These are phyloP conservation scores for Odonthalia washingtoniensis DNA, from an alignment of 31 red algal species.

Conservation along the genomic window DNA sequence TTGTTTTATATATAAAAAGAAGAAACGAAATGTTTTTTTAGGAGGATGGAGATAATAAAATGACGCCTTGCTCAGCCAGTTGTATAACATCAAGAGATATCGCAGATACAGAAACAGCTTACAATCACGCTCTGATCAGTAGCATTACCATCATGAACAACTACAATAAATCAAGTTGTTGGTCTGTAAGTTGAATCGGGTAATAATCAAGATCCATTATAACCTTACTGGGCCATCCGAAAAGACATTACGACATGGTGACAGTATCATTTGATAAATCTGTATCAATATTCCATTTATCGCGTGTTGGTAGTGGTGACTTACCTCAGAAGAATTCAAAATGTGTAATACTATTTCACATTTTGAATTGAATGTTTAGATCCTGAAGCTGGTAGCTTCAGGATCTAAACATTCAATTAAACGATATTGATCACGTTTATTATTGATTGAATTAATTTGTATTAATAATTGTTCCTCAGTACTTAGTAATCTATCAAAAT, in stretches of 20 bases:
- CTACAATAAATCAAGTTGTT: conserved; percentile 63
- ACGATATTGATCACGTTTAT: conserved; percentile 67
- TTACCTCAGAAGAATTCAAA: conserved; percentile 95
- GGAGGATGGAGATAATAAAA: too few species aligned
- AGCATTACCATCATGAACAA: conserved; percentile 3
- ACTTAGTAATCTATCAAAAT: too few species aligned
- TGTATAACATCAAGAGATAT: too few species aligned
- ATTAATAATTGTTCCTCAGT: too few species aligned
- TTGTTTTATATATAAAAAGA: too few species aligned
- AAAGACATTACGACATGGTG: conserved; percentile 68
- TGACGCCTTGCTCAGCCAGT: too few species aligned
- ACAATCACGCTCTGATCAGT: too few species aligned
- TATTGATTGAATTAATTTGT: conserved; percentile 78
- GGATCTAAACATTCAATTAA: too few species aligned
- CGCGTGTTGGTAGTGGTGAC: conserved; percentile 47
- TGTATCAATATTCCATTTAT: conserved; percentile 67
- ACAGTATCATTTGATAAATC: conserved; percentile 58
- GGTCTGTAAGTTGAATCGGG: conserved; percentile 71
- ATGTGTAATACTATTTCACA: conserved; percentile 92
- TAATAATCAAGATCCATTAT: conserved; percentile 93
- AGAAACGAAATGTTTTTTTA: too few species aligned
- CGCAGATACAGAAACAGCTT: too few species aligned
- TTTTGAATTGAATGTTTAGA: too few species aligned
- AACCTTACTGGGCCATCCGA: conserved; percentile 79
- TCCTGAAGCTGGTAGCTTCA: conserved; percentile 88